Evolutionary conservation across 1,139 yeast genomes (phyloP).

Genomic region (Kazachstania sp.): DNA sequence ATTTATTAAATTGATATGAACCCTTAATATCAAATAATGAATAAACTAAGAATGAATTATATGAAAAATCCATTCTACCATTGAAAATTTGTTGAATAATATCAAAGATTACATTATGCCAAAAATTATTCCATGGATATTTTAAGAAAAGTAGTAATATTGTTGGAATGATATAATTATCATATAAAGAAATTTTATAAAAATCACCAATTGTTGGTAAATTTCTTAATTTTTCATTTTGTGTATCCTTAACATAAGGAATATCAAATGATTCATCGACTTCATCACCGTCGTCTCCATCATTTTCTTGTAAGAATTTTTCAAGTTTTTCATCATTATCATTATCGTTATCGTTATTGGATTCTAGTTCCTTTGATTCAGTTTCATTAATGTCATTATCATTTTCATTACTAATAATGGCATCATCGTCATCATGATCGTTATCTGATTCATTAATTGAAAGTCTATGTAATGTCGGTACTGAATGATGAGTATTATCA

Average conservation of each 20-base stretch:
- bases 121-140: slow-evolving; percentile 96
- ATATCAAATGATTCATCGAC: slow-evolving; percentile 39
- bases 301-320: slow-evolving; percentile 7
- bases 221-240: slow-evolving; percentile 48
- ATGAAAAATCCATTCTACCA: slow-evolving; percentile 91
- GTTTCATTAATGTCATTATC: slow-evolving; percentile 9
- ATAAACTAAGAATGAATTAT: slow-evolving; percentile 66
- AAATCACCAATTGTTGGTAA: slow-evolving; percentile 84
- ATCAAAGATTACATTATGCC: slow-evolving; percentile 96
- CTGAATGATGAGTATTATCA: not conserved
- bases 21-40: slow-evolving; percentile 26
- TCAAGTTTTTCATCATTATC: not conserved
- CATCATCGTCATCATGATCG: not conserved
- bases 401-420: slow-evolving; percentile 12
- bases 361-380: not conserved
- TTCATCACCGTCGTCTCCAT: slow-evolving; percentile 22
- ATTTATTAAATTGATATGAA: slow-evolving; percentile 18
- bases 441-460: slow-evolving; percentile 10
- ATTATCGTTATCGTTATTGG: not conserved
- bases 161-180: slow-evolving; percentile 68
- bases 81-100: slow-evolving; percentile 92
- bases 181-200: slow-evolving; percentile 77
- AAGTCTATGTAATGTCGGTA: not conserved
- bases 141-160: slow-evolving; percentile 77
- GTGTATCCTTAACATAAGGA: slow-evolving; percentile 48